Evolutionary conservation across 1,284 basidiomycete species (phyloP).

Genomic region (Ustilago xerochloae): DNA sequence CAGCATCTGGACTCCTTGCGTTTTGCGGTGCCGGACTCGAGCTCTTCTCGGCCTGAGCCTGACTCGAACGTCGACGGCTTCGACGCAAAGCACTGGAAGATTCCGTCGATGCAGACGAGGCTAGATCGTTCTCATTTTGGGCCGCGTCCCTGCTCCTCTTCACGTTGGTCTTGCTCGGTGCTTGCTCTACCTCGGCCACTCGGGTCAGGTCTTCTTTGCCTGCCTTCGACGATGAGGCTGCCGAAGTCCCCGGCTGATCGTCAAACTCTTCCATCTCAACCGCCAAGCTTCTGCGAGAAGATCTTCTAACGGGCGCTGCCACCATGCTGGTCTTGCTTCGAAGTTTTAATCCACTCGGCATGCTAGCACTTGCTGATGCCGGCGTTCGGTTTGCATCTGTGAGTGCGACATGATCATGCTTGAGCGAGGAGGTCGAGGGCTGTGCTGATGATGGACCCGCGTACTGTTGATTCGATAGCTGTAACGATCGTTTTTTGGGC

Average conservation of each 20-base stretch:
- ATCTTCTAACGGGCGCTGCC: conserved; percentile 12
- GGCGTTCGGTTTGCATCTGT: background rate
- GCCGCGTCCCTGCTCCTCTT: conserved; percentile 5
- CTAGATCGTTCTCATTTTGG: background rate
- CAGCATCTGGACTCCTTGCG: background rate
- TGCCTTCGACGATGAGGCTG: background rate
- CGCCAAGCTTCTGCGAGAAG: conserved; percentile 25
- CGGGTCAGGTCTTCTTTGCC: background rate
- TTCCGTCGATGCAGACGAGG: background rate
- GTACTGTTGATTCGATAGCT: background rate
- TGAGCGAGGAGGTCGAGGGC: background rate
- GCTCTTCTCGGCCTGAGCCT: conserved; percentile 17
- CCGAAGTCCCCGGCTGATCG: conserved; percentile 1
- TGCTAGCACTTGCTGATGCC: background rate
- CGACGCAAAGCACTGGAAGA: conserved; percentile 16
- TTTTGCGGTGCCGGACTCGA: background rate
- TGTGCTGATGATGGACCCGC: no score
- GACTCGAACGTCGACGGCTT: conserved; percentile 30
- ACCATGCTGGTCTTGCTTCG: conserved; percentile 11
- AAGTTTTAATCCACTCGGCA: conserved; percentile 7
- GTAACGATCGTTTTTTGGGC: conserved; percentile 4
- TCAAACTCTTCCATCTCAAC: conserved; percentile 44
- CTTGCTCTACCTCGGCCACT: background rate
- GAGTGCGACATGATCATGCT: background rate
- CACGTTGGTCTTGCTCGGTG: background rate